Base-by-base conservation (phyloP, 768 basidiomycete genomes). In the Cytidiella melzeri region DNA sequence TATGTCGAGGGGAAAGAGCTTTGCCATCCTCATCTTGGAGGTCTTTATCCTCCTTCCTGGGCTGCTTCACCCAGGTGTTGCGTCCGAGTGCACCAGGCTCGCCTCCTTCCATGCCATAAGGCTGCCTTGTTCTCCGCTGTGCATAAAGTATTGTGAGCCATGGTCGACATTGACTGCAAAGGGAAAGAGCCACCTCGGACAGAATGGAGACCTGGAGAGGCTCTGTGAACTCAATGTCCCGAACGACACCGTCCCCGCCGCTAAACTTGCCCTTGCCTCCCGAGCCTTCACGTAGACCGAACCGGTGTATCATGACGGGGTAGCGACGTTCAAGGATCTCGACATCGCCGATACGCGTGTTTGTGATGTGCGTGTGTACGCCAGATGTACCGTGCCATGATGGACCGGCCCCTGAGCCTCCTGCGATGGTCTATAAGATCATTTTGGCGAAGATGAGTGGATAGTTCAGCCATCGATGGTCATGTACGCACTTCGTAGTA, bases 291-390 rank as follows among this genome's bases (percentile, higher is more conserved):
- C 91, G 78, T 41, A 92, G 62, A 4, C 83, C 87, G 62, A 96
- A 96, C 59, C 78, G 81, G 61, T 87, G 89, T 13, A 97, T 57
- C 56, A 96, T 71, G n/a, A 95, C 82, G 0, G 94, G 93, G 64
- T 96, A 97, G 39, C 94, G 81, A 42, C 93, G 79, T 62, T 97
- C 94, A 28, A 97, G 75, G 59, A 95, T 86, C 62, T 97, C 94
- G 28, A 93, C 84, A 58, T 97, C 94, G 19, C 91, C 91, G 38
- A 93, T 93, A 10, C 91, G 81, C 9, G 91, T 92, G 64, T 92
- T 93, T 0, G 93, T 93, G 57, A 92, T 92, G 61, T 93, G 90
- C 1, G 91, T 92, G 64, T 95, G 93, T 2, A 95, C 88, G 5
- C 93, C 93, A 21, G 88, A 89, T 13, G 91, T 92, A 3, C 94